These are phyloP conservation scores for Candida chauliodis DNA, from an alignment of 805 yeast species.

Conservation along the genomic window DNA sequence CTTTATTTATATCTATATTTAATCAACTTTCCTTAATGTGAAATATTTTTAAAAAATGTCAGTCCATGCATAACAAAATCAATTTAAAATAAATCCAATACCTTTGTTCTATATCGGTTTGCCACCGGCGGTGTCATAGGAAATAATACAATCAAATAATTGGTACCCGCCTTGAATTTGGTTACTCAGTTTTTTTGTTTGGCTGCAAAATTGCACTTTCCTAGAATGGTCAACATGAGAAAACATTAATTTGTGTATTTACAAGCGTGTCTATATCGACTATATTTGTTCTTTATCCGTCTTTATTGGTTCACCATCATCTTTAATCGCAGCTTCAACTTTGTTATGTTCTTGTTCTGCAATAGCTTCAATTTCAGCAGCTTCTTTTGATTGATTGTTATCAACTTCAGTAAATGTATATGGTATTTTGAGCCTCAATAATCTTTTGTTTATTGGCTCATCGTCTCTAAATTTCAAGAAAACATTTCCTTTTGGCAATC, in stretches of 20 bases:
- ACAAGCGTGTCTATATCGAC: neutral
- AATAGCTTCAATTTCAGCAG: conserved; percentile 6
- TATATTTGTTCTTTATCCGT: conserved; percentile 1
- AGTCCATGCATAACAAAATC: conserved; percentile 3
- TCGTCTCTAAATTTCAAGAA: conserved; percentile 57
- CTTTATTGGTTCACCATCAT: conserved; percentile 1
- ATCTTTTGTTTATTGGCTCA: conserved; percentile 3
- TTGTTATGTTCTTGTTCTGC: conserved; percentile 4
- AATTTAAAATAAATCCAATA: neutral
- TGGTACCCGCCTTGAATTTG: neutral
- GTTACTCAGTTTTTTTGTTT: too few relatives aligned
- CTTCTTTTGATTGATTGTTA: neutral
- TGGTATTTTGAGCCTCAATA: conserved; percentile 2
- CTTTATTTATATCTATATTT: conserved; percentile 1
- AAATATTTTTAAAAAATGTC: neutral
- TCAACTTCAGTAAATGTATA: neutral
- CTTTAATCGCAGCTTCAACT: neutral
- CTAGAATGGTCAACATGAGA: too few relatives aligned
- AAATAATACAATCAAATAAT: neutral
- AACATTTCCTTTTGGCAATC: conserved; percentile 71
- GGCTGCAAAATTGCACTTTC: neutral
- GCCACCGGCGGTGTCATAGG: conserved; percentile 2
- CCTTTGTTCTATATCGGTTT: neutral
- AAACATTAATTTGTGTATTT: too few relatives aligned
- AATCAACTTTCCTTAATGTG: conserved; percentile 3